phyloP scores from a whole-genome alignment of 176 grass and related monocot species.

The bread wheat (Triticum aestivum) region DNA sequence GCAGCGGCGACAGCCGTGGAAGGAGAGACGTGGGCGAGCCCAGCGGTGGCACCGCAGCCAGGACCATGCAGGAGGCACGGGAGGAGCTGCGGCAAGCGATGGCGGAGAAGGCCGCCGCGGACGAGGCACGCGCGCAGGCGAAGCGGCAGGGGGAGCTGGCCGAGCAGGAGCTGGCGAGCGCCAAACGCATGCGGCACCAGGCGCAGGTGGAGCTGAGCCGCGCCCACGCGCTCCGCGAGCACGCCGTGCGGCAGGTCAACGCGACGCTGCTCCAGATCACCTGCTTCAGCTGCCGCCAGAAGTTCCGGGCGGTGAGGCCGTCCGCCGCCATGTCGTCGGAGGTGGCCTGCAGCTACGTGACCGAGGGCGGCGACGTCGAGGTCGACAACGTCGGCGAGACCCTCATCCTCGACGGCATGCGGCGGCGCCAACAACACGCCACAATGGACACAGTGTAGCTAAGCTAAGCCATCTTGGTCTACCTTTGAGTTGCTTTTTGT shows the following conservation, averaged over 20 bases:
- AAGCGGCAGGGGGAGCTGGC: constrained; percentile 72
- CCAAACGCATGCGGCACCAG: constrained; percentile 75
- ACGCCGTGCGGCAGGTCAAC: constrained; percentile 77
- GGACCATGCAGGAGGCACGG: constrained; percentile 16
- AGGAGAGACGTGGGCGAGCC: neutral
- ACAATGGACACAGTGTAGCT: constrained; percentile 25
- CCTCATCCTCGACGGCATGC: constrained; percentile 13
- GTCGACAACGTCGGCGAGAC: constrained; percentile 23
- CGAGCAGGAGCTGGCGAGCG: constrained; percentile 75
- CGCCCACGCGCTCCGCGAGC: constrained; percentile 70
- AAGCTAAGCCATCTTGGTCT: constrained; percentile 9
- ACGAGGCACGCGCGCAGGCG: constrained; percentile 72
- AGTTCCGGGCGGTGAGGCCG: constrained; percentile 42
- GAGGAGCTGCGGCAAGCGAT: constrained; percentile 45
- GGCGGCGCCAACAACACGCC: constrained; percentile 18
- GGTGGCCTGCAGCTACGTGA: constrained; percentile 66
- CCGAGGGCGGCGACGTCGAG: constrained; percentile 54
- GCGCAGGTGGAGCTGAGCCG: constrained; percentile 86
- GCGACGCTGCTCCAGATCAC: constrained; percentile 77
- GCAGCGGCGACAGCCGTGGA: neutral
- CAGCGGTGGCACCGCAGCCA: neutral
- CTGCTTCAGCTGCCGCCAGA: constrained; percentile 73
- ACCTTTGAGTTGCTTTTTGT: constrained; percentile 26
- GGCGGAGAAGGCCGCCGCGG: constrained; percentile 60
- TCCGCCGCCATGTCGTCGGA: constrained; percentile 24